Evolutionary conservation across 306 rosid genomes (phyloP).

Genomic region (Rosa persica): DNA sequence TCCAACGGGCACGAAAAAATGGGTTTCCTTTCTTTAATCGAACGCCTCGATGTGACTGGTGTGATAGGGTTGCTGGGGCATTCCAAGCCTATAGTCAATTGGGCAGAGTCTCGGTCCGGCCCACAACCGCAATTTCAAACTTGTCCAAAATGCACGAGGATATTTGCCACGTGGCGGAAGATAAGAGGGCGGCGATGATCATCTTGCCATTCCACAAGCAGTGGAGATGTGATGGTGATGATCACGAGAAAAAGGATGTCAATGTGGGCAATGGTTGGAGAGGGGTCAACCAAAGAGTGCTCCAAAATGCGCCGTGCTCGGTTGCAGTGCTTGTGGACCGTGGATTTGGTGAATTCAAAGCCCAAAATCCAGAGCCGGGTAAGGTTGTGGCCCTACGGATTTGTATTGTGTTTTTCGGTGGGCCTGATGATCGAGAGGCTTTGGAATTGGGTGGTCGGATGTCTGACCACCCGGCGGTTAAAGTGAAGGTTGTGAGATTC

Average conservation of each 20-base stretch:
- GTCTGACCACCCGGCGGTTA: constrained; percentile 62
- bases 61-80: constrained; percentile 46
- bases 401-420: constrained; percentile 71
- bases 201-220: constrained; percentile 67
- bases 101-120: constrained; percentile 57
- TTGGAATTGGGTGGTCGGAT: constrained; percentile 59
- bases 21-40: constrained; percentile 75
- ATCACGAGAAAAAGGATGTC: constrained; percentile 35
- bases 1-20: constrained; percentile 53
- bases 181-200: constrained; percentile 65
- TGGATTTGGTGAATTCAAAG: constrained; percentile 37
- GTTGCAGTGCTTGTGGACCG: constrained; percentile 77
- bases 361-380: constrained; percentile 26
- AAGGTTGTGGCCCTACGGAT: constrained; percentile 23
- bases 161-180: constrained; percentile 72
- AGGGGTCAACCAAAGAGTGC: constrained; percentile 65
- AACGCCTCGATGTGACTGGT: constrained; percentile 38
- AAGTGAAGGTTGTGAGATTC: constrained; percentile 45
- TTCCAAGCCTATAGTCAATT: constrained; percentile 60
- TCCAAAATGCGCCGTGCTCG: constrained; percentile 67
- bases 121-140: constrained; percentile 67
- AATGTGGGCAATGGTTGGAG: constrained; percentile 66
- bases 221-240: constrained; percentile 39
- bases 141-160: constrained; percentile 78
- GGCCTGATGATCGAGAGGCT: constrained; percentile 84